These are phyloP conservation scores for Cupressus sempervirens DNA, from an alignment of 75 land plant genomes.

Conservation along the genomic window DNA sequence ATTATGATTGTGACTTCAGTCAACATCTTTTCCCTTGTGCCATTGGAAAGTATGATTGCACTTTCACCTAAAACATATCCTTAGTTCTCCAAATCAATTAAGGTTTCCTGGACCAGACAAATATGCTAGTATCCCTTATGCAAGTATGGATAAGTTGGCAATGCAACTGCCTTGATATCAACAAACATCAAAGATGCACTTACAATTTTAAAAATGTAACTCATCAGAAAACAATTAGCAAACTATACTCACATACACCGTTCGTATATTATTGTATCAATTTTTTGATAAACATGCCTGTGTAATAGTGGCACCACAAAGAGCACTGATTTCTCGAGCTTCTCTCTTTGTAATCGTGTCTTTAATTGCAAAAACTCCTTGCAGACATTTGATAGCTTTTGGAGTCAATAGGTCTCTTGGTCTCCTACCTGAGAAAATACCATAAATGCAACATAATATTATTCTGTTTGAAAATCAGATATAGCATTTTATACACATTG, in stretches of 20 bases:
- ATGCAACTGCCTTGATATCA: not conserved
- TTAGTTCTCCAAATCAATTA: not conserved
- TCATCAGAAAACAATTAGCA: not conserved
- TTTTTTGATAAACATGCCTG: constrained; percentile 46
- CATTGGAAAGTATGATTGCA: not conserved
- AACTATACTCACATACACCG: not conserved
- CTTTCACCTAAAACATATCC: not conserved
- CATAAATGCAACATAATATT: constrained; percentile 6
- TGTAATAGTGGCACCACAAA: constrained; percentile 67
- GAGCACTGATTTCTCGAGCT: constrained; percentile 76
- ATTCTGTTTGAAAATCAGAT: not conserved
- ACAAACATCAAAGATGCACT: constrained; percentile 1
- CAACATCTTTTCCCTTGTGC: not conserved
- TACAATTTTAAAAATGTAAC: not conserved
- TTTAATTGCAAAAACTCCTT: constrained; percentile 77
- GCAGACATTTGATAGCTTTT: constrained; percentile 78
- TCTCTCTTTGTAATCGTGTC: constrained; percentile 91
- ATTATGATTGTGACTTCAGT: not conserved
- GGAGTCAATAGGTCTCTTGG: constrained; percentile 75
- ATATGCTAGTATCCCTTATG: not conserved
- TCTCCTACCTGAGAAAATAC: constrained; percentile 59
- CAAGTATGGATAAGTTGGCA: not conserved
- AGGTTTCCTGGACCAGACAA: not conserved
- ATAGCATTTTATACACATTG: constrained; percentile 5
- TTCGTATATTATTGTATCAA: not conserved